These are phyloP conservation scores for Boletus reticulatus DNA, from an alignment of 768 basidiomycete species.

Conservation along the genomic window DNA sequence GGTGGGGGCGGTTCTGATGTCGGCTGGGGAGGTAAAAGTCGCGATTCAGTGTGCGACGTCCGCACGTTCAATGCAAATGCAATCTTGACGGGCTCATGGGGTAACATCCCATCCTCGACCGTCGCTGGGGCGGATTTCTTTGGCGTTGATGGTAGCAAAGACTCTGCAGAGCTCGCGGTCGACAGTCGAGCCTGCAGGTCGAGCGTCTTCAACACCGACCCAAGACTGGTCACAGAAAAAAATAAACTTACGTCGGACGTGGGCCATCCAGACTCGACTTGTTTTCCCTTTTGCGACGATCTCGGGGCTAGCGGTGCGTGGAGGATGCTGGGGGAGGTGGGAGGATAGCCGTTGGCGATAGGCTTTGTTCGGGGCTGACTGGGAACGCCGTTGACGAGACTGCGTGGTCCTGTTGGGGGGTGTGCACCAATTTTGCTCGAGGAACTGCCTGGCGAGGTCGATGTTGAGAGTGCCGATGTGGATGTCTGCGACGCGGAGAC, in stretches of 20 bases:
- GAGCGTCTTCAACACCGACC: not conserved
- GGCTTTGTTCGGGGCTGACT: slow-evolving; percentile 37
- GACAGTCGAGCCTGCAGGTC: slow-evolving; percentile 15
- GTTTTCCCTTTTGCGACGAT: slow-evolving; percentile 41
- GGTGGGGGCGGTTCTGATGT: slow-evolving; percentile 40
- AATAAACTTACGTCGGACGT: slow-evolving; percentile 33
- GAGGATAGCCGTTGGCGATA: slow-evolving; percentile 42
- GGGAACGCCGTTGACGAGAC: slow-evolving; percentile 44
- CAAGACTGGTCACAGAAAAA: not conserved
- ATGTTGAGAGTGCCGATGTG: slow-evolving; percentile 33
- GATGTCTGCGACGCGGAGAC: slow-evolving; percentile 29
- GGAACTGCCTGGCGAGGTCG: slow-evolving; percentile 30
- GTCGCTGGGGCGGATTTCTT: slow-evolving; percentile 21
- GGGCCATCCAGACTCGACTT: slow-evolving; percentile 37
- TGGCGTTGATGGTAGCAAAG: slow-evolving; percentile 6
- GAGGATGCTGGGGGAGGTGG: slow-evolving; percentile 23
- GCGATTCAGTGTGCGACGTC: slow-evolving; percentile 23
- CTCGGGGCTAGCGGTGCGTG: slow-evolving; percentile 33
- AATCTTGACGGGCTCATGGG: slow-evolving; percentile 33
- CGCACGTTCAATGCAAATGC: slow-evolving; percentile 32
- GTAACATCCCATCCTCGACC: slow-evolving; percentile 30
- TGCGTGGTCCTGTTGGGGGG: slow-evolving; percentile 68
- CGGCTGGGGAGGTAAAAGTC: slow-evolving; percentile 35
- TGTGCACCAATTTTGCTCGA: slow-evolving; percentile 47
- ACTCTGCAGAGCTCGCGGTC: slow-evolving; percentile 13